Conservation (phyloP, 371 early-diverging fungal genomes). For the Nematocida parisii region DNA sequence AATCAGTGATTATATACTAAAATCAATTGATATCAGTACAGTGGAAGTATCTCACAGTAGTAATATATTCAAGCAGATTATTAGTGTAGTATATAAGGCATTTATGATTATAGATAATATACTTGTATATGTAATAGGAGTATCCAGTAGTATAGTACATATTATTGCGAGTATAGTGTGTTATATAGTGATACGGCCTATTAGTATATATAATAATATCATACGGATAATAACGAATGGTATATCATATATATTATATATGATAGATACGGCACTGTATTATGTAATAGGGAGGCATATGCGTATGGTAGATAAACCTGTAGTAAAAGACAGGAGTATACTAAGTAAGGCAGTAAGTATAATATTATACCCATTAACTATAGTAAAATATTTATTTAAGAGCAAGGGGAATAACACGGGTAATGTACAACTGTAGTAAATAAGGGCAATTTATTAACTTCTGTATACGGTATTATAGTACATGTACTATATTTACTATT, state of each 20-base stretch:
- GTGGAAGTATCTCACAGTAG: neutral
- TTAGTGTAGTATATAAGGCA: neutral
- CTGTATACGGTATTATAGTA: constrained; percentile 3
- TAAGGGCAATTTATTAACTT: neutral
- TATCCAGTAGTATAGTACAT: neutral
- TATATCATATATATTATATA: neutral
- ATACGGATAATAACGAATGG: neutral
- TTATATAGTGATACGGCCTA: neutral
- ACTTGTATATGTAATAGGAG: neutral
- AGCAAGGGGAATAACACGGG: neutral
- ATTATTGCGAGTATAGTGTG: neutral
- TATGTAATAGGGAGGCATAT: neutral
- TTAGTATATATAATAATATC: neutral
- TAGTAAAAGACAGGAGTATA: neutral
- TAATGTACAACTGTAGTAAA: neutral
- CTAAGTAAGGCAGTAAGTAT: neutral
- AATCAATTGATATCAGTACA: neutral
- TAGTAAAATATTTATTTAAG: neutral
- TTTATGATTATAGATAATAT: neutral
- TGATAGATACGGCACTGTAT: neutral
- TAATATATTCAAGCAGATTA: neutral
- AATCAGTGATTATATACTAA: neutral
- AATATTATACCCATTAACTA: neutral
- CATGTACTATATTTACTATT: neutral
- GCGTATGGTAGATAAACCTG: neutral